A percentile compares a stretch with the other conserved stretches of the same genome.
phyloP scores from a whole-genome alignment of 2,329 filamentous ascomycete species.

The Herpotrichia juniperi region DNA sequence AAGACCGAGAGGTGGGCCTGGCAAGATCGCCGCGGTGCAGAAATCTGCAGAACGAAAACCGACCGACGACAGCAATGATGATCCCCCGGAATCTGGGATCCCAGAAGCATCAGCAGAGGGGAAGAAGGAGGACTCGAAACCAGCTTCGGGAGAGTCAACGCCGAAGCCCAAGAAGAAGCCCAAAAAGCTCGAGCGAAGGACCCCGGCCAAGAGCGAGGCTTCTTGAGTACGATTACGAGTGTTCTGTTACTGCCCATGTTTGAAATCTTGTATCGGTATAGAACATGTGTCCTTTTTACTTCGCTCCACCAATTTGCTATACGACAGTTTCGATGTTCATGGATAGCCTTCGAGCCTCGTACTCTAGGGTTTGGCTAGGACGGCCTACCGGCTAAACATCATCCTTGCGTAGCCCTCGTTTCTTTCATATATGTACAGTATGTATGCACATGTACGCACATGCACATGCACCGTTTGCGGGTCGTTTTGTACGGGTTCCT shows the following conservation, averaged over 20 bases:
- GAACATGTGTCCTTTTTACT: background rate
- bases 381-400: background rate
- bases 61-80: background rate
- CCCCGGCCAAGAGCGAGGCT: slow-evolving; percentile 5
- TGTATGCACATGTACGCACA: slow-evolving; percentile 1
- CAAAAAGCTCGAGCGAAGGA: slow-evolving; percentile 41
- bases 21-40: slow-evolving; percentile 15
- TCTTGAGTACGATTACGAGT: background rate
- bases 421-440: slow-evolving; percentile 2
- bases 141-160: background rate
- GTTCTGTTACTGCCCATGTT: background rate
- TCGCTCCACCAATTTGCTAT: background rate
- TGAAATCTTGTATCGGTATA: background rate
- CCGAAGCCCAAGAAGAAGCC: slow-evolving; percentile 44
- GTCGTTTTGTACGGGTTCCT: background rate
- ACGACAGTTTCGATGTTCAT: background rate
- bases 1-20: slow-evolving; percentile 17
- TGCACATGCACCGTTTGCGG: background rate
- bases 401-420: background rate
- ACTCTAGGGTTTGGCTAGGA: no score
- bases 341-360: background rate
- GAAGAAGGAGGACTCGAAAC: background rate
- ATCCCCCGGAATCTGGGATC: background rate
- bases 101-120: background rate
- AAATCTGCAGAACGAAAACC: slow-evolving; percentile 10